A percentile compares a stretch with the other conserved stretches of the same genome.
Evolutionary conservation across 1,284 basidiomycete species (phyloP).

Genomic region (Sporisorium exsertum): DNA sequence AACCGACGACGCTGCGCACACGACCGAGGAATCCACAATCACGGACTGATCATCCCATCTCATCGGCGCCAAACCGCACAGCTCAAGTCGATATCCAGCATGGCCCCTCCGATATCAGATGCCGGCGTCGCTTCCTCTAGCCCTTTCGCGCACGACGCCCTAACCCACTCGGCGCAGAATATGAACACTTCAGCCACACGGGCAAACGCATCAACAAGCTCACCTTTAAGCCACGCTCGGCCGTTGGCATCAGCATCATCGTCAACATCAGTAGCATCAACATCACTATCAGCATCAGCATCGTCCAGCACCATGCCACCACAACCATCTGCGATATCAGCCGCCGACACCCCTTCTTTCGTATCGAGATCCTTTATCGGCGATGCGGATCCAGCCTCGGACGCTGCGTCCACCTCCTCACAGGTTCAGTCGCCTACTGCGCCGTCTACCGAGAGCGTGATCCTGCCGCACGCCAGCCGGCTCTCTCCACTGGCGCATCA

Average conservation of each 20-base stretch:
- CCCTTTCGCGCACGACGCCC: not conserved
- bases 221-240: constrained; percentile 1
- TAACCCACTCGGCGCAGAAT: not conserved
- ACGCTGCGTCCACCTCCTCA: not conserved
- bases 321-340: not conserved
- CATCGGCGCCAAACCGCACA: not conserved
- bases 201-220: not conserved
- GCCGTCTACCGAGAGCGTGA: not conserved
- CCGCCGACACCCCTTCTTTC: constrained; percentile 17
- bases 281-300: not conserved
- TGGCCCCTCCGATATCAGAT: constrained; percentile 28
- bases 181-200: not conserved
- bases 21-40: too few species aligned
- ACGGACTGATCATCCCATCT: not conserved
- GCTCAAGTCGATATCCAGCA: not conserved
- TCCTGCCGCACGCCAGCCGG: constrained; percentile 13
- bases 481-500: constrained; percentile 23
- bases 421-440: not conserved
- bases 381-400: not conserved
- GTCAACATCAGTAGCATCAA: constrained; percentile 3
- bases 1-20: not conserved
- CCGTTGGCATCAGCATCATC: constrained; percentile 1
- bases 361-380: constrained; percentile 20
- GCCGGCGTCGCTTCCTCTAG: constrained; percentile 4
- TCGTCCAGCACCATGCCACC: constrained; percentile 4